These are phyloP conservation scores for Musa beccarii DNA, from an alignment of 176 grass and related monocot genomes.

Conservation along the genomic window DNA sequence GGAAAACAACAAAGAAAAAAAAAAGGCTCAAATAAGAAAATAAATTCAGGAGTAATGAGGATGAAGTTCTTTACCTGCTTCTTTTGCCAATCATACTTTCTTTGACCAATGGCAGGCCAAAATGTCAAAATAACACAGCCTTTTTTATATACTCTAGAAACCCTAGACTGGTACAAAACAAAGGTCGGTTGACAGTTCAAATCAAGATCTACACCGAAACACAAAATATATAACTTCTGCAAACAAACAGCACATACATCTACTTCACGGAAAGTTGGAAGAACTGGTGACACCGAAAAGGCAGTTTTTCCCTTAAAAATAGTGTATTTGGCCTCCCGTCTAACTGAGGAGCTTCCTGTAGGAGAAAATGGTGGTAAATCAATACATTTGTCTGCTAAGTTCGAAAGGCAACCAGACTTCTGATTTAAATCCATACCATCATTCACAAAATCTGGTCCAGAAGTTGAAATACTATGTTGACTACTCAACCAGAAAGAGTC, in stretches of 20 bases:
- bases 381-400: neutral
- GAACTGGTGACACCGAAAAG: conserved; percentile 51
- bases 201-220: conserved; percentile 6
- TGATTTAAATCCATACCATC: neutral
- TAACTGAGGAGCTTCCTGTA: conserved; percentile 20
- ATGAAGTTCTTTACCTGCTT: conserved; percentile 47
- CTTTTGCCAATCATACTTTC: conserved; percentile 85
- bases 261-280: conserved; percentile 52
- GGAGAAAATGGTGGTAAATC: neutral
- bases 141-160: conserved; percentile 47
- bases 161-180: conserved; percentile 41
- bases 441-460: neutral
- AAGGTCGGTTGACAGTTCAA: conserved; percentile 7
- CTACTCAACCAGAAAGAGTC: neutral
- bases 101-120: conserved; percentile 61
- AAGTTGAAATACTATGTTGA: neutral
- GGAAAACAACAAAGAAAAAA: neutral
- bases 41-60: neutral
- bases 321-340: conserved; percentile 48
- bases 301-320: conserved; percentile 93
- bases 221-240: neutral
- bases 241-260: conserved; percentile 41
- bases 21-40: neutral
- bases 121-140: conserved; percentile 74
- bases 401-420: neutral